Conservation (phyloP, 148 eudicot species). For the Vaccinium vitisidaea region DNA sequence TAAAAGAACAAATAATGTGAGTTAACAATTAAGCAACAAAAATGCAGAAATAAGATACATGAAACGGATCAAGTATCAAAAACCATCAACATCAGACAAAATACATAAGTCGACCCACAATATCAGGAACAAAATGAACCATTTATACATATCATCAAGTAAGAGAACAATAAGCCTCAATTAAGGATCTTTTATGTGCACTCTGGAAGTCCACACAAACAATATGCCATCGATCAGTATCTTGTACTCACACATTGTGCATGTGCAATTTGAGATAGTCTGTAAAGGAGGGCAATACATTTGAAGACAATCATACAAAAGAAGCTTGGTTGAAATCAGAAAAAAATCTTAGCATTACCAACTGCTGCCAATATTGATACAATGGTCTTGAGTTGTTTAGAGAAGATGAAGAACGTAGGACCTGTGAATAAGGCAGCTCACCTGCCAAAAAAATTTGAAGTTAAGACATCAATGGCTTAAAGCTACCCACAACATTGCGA, state of each 20-base stretch:
- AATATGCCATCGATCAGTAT: neutral
- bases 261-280: neutral
- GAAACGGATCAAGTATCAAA: neutral
- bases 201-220: neutral
- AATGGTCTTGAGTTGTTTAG: conserved; percentile 48
- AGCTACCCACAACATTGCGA: neutral
- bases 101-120: neutral
- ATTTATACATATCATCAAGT: neutral
- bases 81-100: neutral
- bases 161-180: neutral
- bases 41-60: neutral
- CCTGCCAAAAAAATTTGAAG: conserved; percentile 36
- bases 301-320: neutral
- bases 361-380: conserved; percentile 55
- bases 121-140: neutral
- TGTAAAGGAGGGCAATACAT: neutral
- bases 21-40: neutral
- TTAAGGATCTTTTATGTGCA: neutral
- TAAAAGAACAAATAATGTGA: conserved; percentile 1
- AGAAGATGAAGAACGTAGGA: conserved; percentile 28
- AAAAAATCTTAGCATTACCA: conserved; percentile 39
- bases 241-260: neutral
- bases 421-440: conserved; percentile 34
- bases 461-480: conserved; percentile 3
- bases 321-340: neutral